Base-by-base conservation (phyloP, 495 filamentous ascomycete genomes). In the Aspergillus saccharolyticus region DNA sequence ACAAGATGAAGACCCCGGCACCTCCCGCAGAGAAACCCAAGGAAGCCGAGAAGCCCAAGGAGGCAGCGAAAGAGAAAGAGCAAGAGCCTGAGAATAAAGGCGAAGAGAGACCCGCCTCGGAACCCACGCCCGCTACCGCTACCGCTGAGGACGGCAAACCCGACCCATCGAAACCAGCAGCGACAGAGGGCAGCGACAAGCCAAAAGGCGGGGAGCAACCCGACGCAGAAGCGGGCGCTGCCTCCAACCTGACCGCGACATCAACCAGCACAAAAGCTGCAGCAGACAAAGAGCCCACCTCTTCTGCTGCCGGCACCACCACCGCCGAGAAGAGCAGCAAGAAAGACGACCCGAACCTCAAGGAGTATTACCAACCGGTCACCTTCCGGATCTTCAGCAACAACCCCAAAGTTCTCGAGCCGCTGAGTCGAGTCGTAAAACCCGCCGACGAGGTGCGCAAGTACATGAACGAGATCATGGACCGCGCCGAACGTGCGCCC, bases 361-460 rank as follows among this genome's bases (percentile, higher is more conserved):
- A 79, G 54, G 90, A 92, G 58, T 96, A 94, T 72, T 97, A 95
- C 68, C 90, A 96, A 63, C 90, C 93, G 2, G 78, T 97, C 25
- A 97, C 94, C 0, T 83, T 96, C 53, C 85, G 89, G 47, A 78
- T 96, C 45, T 81, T 82, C 58, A 78, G 85, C 18, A 73, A 79
- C 17, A 80, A 83, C 47, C 76, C 82, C 9, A 80, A 82, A 55
- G 76, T 87, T 42, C 80, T 95, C 6, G 86, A 91, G 46, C 80
- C 83, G n/a, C 69, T 96, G n/a, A 75, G 80, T 33, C 83, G 83
- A 16, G 85, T 90, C n/a, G 89, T 96, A 19, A 87, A 86, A 44
- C 88, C 89, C 15, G 73, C 80, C 25, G 88, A 91, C 0, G 90
- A 93, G 65, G 90, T 92, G 18, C 78, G 80, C 57, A 83, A 83